Conservation (phyloP, 1,284 basidiomycete genomes). For the Cryptococcus jaspeensis region DNA sequence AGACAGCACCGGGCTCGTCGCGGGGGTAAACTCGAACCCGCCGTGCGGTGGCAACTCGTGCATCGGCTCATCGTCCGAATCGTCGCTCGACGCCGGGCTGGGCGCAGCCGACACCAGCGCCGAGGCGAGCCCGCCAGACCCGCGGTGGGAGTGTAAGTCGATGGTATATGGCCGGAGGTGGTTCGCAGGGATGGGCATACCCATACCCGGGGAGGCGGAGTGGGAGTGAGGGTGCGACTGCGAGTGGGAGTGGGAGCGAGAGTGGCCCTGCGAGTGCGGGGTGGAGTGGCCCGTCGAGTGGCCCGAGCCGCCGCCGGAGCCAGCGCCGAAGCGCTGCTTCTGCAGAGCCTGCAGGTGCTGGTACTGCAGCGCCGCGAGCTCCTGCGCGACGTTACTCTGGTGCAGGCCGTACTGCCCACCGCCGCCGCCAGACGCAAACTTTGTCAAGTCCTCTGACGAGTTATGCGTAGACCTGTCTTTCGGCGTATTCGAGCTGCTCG, state of each 20-base stretch:
- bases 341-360: slow-evolving; percentile 40
- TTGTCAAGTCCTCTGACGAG: slow-evolving; percentile 22
- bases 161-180: slow-evolving; percentile 43
- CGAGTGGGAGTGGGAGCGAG: slow-evolving; percentile 8
- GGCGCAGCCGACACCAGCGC: slow-evolving; percentile 43
- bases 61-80: slow-evolving; percentile 45
- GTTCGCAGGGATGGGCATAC: slow-evolving; percentile 5
- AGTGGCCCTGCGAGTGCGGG: slow-evolving; percentile 1
- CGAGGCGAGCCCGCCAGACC: slow-evolving; percentile 32
- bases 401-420: slow-evolving; percentile 36
- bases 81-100: slow-evolving; percentile 45
- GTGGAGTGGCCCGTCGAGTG: neutral
- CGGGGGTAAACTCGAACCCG: slow-evolving; percentile 42
- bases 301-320: neutral
- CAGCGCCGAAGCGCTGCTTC: slow-evolving; percentile 17
- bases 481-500: slow-evolving; percentile 44
- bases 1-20: slow-evolving; percentile 78
- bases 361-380: slow-evolving; percentile 20
- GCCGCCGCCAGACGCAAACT: slow-evolving; percentile 14
- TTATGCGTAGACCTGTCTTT: slow-evolving; percentile 40
- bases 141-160: slow-evolving; percentile 39
- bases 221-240: slow-evolving; percentile 11
- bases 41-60: slow-evolving; percentile 27
- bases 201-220: slow-evolving; percentile 5
- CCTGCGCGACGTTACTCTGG: slow-evolving; percentile 33